phyloP scores from a whole-genome alignment of 768 basidiomycete species.

The Panus rudis region DNA sequence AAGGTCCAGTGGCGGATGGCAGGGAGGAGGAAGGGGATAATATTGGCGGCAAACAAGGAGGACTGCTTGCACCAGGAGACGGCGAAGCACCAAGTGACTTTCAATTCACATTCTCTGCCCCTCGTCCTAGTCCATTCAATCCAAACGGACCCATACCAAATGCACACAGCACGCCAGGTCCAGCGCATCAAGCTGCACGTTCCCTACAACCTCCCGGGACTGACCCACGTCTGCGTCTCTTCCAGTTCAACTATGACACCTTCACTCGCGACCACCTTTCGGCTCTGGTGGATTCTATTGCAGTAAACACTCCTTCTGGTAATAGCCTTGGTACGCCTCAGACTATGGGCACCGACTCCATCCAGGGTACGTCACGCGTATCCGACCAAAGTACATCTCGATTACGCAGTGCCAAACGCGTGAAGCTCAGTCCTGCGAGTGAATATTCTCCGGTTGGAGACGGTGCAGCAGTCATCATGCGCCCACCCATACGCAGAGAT shows the following conservation, averaged over 20 bases:
- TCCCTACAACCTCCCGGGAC: conserved; percentile 39
- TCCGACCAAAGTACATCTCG: conserved; percentile 42
- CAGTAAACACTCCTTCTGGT: conserved; percentile 64
- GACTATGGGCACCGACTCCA: conserved; percentile 39
- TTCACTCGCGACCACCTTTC: conserved; percentile 93
- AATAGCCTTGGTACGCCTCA: conserved; percentile 36
- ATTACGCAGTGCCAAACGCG: conserved; percentile 69
- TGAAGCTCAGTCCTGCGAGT: conserved; percentile 66
- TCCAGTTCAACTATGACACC: conserved; percentile 94
- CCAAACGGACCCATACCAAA: conserved; percentile 32
- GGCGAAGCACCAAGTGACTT: conserved; percentile 31
- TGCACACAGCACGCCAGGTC: conserved; percentile 49
- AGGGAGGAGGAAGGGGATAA: too few species aligned
- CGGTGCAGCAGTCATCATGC: conserved; percentile 39
- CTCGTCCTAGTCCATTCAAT: conserved; percentile 32
- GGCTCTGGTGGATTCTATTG: conserved; percentile 91
- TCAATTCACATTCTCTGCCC: conserved; percentile 72
- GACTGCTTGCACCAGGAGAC: too few species aligned
- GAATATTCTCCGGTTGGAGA: conserved; percentile 50
- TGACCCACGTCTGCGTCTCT: conserved; percentile 76
- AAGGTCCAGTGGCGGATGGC: neutral
- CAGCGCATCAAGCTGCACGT: conserved; percentile 22
- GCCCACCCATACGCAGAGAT: conserved; percentile 52
- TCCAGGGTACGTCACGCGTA: conserved; percentile 24
- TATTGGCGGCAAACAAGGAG: too few species aligned